phyloP scores from a whole-genome alignment of 306 rosid genomes.

The Rosa persica region DNA sequence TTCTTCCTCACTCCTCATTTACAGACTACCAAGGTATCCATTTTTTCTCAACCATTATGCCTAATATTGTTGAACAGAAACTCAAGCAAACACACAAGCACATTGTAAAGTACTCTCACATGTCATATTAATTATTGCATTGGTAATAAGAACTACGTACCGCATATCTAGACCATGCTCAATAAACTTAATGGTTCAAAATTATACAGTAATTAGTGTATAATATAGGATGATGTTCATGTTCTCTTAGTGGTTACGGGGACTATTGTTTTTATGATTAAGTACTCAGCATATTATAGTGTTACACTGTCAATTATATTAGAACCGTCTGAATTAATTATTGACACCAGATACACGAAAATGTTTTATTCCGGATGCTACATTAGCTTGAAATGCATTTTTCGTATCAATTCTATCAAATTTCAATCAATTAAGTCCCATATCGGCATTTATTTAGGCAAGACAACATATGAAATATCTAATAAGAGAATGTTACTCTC shows the following conservation, averaged over 20 bases:
- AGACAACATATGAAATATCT: too few species aligned
- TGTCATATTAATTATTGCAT: not conserved
- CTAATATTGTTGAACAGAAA: slow-evolving; percentile 25
- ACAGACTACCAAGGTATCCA: not conserved
- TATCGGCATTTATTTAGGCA: too few species aligned
- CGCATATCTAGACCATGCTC: not conserved
- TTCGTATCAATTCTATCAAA: too few species aligned
- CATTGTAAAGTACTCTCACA: not conserved
- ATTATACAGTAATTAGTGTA: not conserved
- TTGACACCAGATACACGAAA: not conserved
- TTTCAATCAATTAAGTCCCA: too few species aligned
- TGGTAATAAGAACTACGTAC: not conserved
- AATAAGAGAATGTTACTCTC: too few species aligned
- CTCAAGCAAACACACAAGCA: not conserved
- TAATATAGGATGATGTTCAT: not conserved
- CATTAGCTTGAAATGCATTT: too few species aligned
- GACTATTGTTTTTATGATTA: not conserved
- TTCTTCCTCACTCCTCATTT: slow-evolving; percentile 24
- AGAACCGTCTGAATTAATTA: not conserved
- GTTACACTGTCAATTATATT: too few species aligned
- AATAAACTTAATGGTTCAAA: not conserved
- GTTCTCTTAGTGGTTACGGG: not conserved
- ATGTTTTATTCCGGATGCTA: too few species aligned
- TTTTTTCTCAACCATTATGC: slow-evolving; percentile 52
- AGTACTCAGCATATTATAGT: not conserved